Percentiles rank a stretch among this genome's conserved stretches.
These are phyloP conservation scores for Phragmites australis DNA, from an alignment of 176 grass and related monocot species.

Conservation along the genomic window DNA sequence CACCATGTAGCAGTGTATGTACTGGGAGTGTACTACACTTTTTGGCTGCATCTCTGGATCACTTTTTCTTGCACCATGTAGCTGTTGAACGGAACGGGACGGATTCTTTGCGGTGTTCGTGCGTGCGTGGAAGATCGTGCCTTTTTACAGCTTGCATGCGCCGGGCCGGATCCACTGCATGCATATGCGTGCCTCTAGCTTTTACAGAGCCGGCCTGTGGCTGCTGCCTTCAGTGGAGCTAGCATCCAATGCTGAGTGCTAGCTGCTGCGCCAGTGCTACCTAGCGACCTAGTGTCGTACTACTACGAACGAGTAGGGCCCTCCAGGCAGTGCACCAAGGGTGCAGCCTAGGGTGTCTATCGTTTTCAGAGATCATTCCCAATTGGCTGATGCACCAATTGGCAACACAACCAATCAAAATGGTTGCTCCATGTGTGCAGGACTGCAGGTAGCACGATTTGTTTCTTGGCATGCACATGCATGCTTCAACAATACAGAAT, in stretches of 20 bases:
- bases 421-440: too few relatives aligned
- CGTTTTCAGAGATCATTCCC: not conserved
- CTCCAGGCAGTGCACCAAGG: not conserved
- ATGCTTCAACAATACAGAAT: not conserved
- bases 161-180: conserved; percentile 38
- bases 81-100: not conserved
- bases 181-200: conserved; percentile 14
- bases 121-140: not conserved
- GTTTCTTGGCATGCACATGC: not conserved
- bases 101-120: too few relatives aligned
- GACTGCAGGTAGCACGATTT: too few relatives aligned
- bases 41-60: conserved; percentile 14
- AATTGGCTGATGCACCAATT: not conserved
- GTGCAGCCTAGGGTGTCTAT: not conserved
- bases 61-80: not conserved
- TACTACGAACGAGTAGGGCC: conserved; percentile 6
- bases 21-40: not conserved
- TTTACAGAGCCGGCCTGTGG: conserved; percentile 9
- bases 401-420: too few relatives aligned
- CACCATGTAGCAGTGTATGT: not conserved
- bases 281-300: not conserved
- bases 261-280: not conserved
- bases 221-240: conserved; percentile 26
- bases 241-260: conserved; percentile 51
- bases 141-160: conserved; percentile 39